Evolutionary conservation across 768 basidiomycete species (phyloP).

Genomic region (Suillus americanus): DNA sequence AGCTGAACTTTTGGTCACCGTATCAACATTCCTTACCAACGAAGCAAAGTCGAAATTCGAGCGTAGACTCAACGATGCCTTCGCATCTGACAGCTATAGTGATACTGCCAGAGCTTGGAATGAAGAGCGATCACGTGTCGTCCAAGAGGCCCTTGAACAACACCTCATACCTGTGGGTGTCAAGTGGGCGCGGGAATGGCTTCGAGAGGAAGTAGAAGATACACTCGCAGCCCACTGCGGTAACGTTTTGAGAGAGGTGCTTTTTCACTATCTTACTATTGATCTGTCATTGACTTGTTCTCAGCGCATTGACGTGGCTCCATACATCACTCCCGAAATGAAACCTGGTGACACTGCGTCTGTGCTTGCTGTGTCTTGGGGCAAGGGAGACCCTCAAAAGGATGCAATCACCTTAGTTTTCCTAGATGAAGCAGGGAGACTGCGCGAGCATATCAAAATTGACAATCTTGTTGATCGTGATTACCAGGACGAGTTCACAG

Average conservation of each 20-base stretch:
- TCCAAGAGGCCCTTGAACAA: constrained; percentile 76
- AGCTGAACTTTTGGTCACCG: constrained; percentile 79
- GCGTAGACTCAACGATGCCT: constrained; percentile 74
- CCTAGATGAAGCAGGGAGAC: constrained; percentile 83
- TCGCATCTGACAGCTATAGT: constrained; percentile 80
- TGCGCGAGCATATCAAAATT: constrained; percentile 87
- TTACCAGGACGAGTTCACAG: constrained; percentile 70
- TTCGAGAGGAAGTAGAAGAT: constrained; percentile 91
- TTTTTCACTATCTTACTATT: neutral
- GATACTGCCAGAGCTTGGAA: constrained; percentile 93
- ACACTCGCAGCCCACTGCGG: constrained; percentile 68
- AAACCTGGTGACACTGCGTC: constrained; percentile 70
- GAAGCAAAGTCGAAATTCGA: constrained; percentile 68
- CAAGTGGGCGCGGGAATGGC: constrained; percentile 88
- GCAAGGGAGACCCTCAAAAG: constrained; percentile 90
- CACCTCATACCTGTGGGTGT: constrained; percentile 80
- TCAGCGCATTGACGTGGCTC: constrained; percentile 83
- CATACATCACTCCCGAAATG: constrained; percentile 62
- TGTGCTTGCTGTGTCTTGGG: constrained; percentile 92
- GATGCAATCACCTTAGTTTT: constrained; percentile 86
- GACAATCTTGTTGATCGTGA: constrained; percentile 81
- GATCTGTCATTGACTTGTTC: constrained; percentile 14
- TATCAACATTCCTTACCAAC: constrained; percentile 65
- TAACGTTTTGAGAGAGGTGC: constrained; percentile 66
- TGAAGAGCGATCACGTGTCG: constrained; percentile 72